phyloP scores from a whole-genome alignment of 176 grass and related monocot genomes.

The Eleusine indica region DNA sequence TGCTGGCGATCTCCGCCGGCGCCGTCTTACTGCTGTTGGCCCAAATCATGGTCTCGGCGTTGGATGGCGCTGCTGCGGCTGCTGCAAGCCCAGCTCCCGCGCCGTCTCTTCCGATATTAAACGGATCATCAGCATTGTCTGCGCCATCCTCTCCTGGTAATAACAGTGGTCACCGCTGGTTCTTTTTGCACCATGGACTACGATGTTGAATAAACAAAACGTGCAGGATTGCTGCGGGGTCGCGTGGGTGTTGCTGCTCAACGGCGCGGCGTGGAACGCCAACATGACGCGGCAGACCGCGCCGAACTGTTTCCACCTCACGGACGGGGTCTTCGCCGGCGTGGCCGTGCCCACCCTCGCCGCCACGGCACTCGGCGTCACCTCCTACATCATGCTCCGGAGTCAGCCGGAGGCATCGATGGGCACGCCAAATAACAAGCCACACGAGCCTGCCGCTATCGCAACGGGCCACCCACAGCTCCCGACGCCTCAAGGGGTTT shows the following conservation, averaged over 20 bases:
- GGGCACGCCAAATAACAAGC: not conserved
- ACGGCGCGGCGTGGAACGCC: slow-evolving; percentile 26
- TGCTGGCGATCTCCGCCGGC: slow-evolving; percentile 15
- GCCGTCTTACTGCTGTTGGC: slow-evolving; percentile 32
- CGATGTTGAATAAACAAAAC: not conserved
- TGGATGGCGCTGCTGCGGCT: slow-evolving; percentile 40
- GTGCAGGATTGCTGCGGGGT: slow-evolving; percentile 11
- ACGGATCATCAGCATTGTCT: not conserved
- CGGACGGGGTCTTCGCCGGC: slow-evolving; percentile 36
- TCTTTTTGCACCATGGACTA: too few species aligned
- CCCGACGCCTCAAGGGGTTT: not conserved
- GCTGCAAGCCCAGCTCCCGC: slow-evolving; percentile 35
- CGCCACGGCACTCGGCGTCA: slow-evolving; percentile 38
- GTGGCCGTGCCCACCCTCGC: slow-evolving; percentile 33
- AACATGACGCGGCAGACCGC: not conserved
- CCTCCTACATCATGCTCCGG: slow-evolving; percentile 36
- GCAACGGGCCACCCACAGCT: too few species aligned
- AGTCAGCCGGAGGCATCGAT: not conserved
- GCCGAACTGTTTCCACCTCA: slow-evolving; percentile 12
- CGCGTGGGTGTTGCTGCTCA: slow-evolving; percentile 12
- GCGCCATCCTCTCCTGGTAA: slow-evolving; percentile 38
- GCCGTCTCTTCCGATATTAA: slow-evolving; percentile 13
- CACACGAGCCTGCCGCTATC: not conserved
- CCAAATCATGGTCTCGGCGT: slow-evolving; percentile 15
- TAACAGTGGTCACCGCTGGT: not conserved